These are phyloP conservation scores for Fagopyrum tataricum DNA, from an alignment of 148 eudicot species.

Conservation along the genomic window DNA sequence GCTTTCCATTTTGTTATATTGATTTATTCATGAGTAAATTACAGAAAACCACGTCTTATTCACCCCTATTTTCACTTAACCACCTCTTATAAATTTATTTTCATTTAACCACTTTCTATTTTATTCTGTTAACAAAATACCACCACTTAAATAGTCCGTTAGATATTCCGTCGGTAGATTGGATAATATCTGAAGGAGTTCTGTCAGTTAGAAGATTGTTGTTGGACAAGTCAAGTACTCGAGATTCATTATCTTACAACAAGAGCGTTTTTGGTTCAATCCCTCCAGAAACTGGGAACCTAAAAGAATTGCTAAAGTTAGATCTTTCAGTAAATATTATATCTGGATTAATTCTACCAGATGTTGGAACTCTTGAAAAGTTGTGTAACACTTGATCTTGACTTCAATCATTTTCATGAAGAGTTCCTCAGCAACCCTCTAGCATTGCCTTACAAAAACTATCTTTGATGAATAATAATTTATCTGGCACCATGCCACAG, in stretches of 20 bases:
- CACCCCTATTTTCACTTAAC: too few relatives aligned
- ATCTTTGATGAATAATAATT: constrained; percentile 38
- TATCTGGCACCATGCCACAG: constrained; percentile 47
- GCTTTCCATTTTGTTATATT: too few relatives aligned
- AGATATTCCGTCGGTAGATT: too few relatives aligned
- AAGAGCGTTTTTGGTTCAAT: constrained; percentile 26
- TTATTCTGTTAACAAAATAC: too few relatives aligned
- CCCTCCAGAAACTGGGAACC: constrained; percentile 28
- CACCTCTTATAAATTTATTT: too few relatives aligned
- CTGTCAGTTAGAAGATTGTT: too few relatives aligned
- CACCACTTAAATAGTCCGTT: too few relatives aligned
- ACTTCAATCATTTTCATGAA: constrained; percentile 44
- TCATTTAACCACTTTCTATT: too few relatives aligned
- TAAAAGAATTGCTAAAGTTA: constrained; percentile 12
- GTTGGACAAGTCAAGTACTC: too few relatives aligned
- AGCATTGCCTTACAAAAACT: constrained; percentile 33
- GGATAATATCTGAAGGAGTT: too few relatives aligned
- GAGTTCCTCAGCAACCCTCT: constrained; percentile 52
- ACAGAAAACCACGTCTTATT: too few relatives aligned
- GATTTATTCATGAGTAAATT: too few relatives aligned
- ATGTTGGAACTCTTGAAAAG: constrained; percentile 48
- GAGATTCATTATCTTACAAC: constrained; percentile 12
- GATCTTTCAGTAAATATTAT: constrained; percentile 16
- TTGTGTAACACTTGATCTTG: constrained; percentile 40
- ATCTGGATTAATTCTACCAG: constrained; percentile 49